Evolutionary conservation across 257 asterid genomes (phyloP), one percentile per base, ranked within the genome.

Genomic region (Lycium barbarum): DNA sequence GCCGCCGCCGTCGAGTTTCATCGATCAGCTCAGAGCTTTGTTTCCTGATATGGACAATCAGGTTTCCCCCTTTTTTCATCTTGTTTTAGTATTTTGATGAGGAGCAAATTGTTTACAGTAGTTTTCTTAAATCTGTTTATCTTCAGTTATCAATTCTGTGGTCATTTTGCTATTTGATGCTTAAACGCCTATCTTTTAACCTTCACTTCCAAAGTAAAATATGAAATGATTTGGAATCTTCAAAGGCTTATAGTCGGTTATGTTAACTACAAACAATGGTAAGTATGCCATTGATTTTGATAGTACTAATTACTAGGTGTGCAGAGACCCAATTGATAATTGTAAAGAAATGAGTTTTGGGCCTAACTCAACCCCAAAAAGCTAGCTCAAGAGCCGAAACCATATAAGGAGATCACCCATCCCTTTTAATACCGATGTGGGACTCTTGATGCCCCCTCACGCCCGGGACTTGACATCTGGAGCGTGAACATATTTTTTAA

Each of bases 31-130:
- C 45, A 87, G 88, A 87, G 88, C 89, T 68, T 81, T 88, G 83
- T 94, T 91, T 83, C 98, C 98, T 40, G 88, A 90, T 80, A 88
- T 91, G 91, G 93, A 90, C 43, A 68, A 17, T 87, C 91, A 91
- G 94, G 98, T 92, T n/a, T n/a, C 40, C 10, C 15, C 15, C 78
- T 57, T 72, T 14, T 45, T 12, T 7, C 45, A 3, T 62, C 20
- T 20, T 7, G 72, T 20, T 36, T 55, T 18, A 63, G 45, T 11
- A 6, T 83, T 71, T 13, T 17, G 79, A 6, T 40, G 4, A 40
- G 45, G 6, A 40, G 4, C 5, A 40, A 40, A 40, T 40, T 40
- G 45, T 40, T 40, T 40, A 6, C 45, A 40, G 6, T 40, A 40
- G 6, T 40, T 40, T 40, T 40, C 0, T 59, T 59, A 59, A 59